phyloP scores from a whole-genome alignment of 2,329 filamentous ascomycete species.

The Sporothrix pallida region DNA sequence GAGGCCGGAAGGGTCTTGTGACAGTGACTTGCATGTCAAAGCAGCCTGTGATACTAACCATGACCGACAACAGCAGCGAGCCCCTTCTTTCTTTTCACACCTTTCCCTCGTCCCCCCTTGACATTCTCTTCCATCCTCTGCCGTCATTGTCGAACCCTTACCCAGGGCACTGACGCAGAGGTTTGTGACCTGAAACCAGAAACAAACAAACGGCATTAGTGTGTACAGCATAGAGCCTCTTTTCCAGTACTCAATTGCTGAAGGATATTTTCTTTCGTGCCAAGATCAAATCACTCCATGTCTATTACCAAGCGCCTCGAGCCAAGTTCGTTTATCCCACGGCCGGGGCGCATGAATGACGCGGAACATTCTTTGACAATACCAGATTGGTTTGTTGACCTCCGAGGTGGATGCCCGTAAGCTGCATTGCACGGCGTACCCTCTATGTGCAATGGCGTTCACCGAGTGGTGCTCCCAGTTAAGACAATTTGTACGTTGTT shows the following conservation, averaged over 20 bases:
- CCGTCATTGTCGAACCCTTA: neutral
- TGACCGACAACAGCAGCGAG: neutral
- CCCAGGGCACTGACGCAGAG: slow-evolving; percentile 19
- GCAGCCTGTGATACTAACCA: neutral
- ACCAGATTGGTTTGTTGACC: neutral
- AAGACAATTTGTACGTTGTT: neutral
- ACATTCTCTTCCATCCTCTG: neutral
- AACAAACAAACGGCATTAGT: slow-evolving; percentile 56
- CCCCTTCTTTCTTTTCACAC: too few relatives aligned
- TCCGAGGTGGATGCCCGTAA: neutral
- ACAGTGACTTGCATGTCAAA: slow-evolving; percentile 17
- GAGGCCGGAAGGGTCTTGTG: slow-evolving; percentile 26
- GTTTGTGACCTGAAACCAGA: slow-evolving; percentile 21
- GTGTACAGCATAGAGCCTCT: slow-evolving; percentile 63
- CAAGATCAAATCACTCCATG: slow-evolving; percentile 55
- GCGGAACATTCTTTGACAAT: slow-evolving; percentile 48
- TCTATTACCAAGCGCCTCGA: slow-evolving; percentile 65
- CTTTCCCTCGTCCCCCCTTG: neutral
- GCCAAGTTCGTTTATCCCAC: slow-evolving; percentile 42
- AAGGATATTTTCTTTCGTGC: slow-evolving; percentile 62
- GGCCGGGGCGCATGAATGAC: slow-evolving; percentile 62
- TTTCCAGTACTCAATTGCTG: slow-evolving; percentile 58
- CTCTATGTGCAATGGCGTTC: too few relatives aligned
- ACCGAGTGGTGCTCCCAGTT: neutral
- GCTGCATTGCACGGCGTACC: neutral